These are phyloP conservation scores for Metarhizium guizhouense DNA, from an alignment of 2,329 filamentous ascomycete genomes.

Conservation along the genomic window DNA sequence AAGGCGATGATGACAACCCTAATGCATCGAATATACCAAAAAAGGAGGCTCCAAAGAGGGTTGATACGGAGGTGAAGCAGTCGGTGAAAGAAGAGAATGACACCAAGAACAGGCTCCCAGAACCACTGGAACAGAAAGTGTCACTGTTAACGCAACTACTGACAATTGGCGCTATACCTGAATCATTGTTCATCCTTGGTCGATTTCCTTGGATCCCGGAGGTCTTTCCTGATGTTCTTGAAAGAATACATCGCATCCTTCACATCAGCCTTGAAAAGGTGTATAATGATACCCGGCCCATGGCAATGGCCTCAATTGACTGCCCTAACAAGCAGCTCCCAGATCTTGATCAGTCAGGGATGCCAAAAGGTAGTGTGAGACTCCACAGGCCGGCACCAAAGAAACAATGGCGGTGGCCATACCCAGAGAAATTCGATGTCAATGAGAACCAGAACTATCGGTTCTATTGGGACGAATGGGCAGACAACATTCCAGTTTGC, in stretches of 20 bases:
- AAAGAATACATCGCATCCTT: slow-evolving; percentile 75
- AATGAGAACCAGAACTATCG: slow-evolving; percentile 73
- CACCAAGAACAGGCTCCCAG: slow-evolving; percentile 47
- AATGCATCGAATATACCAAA: slow-evolving; percentile 27
- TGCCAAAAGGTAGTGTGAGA: slow-evolving; percentile 61
- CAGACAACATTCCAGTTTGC: slow-evolving; percentile 85
- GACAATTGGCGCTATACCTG: slow-evolving; percentile 84
- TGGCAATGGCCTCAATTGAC: slow-evolving; percentile 18
- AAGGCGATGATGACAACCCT: slow-evolving; percentile 60
- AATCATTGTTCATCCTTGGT: slow-evolving; percentile 85
- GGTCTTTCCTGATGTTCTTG: slow-evolving; percentile 70
- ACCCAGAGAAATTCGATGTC: slow-evolving; percentile 67
- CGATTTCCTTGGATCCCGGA: slow-evolving; percentile 90
- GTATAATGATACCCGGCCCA: slow-evolving; percentile 37
- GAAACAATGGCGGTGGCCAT: slow-evolving; percentile 73
- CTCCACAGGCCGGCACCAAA: slow-evolving; percentile 50
- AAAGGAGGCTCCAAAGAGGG: slow-evolving; percentile 44
- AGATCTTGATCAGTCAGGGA: slow-evolving; percentile 53
- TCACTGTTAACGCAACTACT: slow-evolving; percentile 75
- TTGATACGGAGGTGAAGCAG: slow-evolving; percentile 43
- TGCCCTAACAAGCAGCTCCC: slow-evolving; percentile 36
- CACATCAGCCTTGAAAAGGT: slow-evolving; percentile 76
- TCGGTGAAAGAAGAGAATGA: slow-evolving; percentile 31
- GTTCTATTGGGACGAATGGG: slow-evolving; percentile 98
- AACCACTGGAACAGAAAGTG: slow-evolving; percentile 82